Base-by-base conservation (phyloP, 2,329 filamentous ascomycete genomes). In the Ophidiomyces ophidiicola region DNA sequence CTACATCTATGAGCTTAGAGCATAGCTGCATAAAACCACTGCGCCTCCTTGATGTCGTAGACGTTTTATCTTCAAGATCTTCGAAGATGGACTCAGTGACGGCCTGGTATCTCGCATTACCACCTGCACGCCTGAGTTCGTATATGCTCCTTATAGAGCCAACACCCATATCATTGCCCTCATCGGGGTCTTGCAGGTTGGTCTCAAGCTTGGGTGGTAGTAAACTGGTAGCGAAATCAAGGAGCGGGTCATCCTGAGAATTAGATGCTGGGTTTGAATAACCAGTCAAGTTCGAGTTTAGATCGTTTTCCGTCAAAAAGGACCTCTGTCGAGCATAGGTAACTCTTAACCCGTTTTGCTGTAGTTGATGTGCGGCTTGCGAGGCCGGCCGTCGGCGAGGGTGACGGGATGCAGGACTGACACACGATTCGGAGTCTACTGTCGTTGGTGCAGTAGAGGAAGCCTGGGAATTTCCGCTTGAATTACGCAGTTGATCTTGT, bases 291-390 rank as follows among this genome's bases (percentile, higher is more conserved):
- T 19, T 25, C 10, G 21, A n/a, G 36, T 46, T 15, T 10, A 46
- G 26, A 29, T 43, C 63, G 31, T 62, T 53, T 45, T 76, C 72
- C 46, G 69, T 64, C n/a, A 78, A 56, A 44, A 76, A 74, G 1
- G 74, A 76, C 32, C 75, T 66, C 46, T 71, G 64, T 25, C 67
- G 67, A 10, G 71, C 70, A 53, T 80, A 80, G 2, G 76, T 80
- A 30, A 73, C 58, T 47, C 60, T 70, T 3, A 65, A 58, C 2
- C 61, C 63, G 28, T 25, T 39, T 28, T 32, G 37, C 23, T 39
- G 37, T 33, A 33, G 24, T 15, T 33, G 30, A 36, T 46, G 47
- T 8, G 53, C 36, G 39, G 50, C 48, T 7, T 56, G 29, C 14
- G 32, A 23, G 7, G 18, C 21, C 14, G 28, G 35, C 17, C 21